phyloP scores from a whole-genome alignment of 495 filamentous ascomycete genomes.

The Pyrenula massariospora region DNA sequence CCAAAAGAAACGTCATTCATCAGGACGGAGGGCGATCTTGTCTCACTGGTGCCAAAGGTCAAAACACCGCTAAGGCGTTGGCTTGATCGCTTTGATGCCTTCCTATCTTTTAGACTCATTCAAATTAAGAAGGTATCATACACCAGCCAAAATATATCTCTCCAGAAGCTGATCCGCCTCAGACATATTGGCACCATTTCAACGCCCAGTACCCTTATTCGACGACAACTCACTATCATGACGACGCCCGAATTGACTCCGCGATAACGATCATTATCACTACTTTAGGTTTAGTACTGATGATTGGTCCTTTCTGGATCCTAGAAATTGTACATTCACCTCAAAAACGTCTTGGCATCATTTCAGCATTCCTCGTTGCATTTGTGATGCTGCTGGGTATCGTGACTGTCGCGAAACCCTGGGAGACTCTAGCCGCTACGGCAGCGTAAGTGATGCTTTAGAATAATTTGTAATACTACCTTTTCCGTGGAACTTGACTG shows the following conservation, averaged over 20 bases:
- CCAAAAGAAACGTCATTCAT: conserved; percentile 14
- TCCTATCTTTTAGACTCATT: conserved; percentile 4
- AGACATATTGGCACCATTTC: conserved; percentile 1
- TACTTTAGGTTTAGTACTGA: conserved; percentile 13
- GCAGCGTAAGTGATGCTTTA: conserved; percentile 14
- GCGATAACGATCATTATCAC: conserved; percentile 11
- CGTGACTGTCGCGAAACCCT: conserved; percentile 14
- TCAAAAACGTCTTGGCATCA: conserved; percentile 11
- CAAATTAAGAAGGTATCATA: not conserved
- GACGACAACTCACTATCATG: conserved; percentile 7
- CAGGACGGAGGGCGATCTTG: conserved; percentile 12
- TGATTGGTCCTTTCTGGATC: conserved; percentile 20
- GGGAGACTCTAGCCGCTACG: conserved; percentile 19
- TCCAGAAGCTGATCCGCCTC: not conserved
- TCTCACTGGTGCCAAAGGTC: conserved; percentile 9
- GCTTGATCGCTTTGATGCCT: conserved; percentile 10
- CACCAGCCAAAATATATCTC: not conserved
- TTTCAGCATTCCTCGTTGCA: conserved; percentile 16
- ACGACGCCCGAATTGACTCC: conserved; percentile 13
- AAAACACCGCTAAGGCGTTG: conserved; percentile 14
- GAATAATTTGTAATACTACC: not conserved
- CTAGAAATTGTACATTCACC: conserved; percentile 3
- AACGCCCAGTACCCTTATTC: conserved; percentile 3
- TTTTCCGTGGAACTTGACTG: not conserved
- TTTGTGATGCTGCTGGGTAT: conserved; percentile 13